These are phyloP conservation scores for Diatrype stigma DNA, from an alignment of 2,329 filamentous ascomycete genomes.

Conservation along the genomic window DNA sequence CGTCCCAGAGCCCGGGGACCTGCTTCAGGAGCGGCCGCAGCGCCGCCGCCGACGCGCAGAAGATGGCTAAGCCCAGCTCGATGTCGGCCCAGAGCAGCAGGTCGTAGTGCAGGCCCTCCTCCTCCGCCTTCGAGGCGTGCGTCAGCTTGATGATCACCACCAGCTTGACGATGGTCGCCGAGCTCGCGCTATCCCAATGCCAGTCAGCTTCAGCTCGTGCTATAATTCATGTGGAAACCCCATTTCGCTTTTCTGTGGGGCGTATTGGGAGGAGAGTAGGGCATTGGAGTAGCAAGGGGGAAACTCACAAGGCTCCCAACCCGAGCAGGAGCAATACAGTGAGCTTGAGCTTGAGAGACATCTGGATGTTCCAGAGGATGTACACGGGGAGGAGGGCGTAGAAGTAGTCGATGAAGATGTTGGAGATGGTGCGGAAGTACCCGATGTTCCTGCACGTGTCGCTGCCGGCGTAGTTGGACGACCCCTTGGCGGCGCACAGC, in stretches of 20 bases:
- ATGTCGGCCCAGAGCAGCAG: slow-evolving; percentile 29
- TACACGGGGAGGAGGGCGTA: slow-evolving; percentile 26
- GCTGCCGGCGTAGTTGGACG: slow-evolving; percentile 26
- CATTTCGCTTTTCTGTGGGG: neutral
- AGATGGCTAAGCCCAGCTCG: slow-evolving; percentile 27
- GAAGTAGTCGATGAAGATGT: slow-evolving; percentile 32
- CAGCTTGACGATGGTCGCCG: slow-evolving; percentile 30
- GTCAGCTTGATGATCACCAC: slow-evolving; percentile 25
- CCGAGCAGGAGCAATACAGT: slow-evolving; percentile 25
- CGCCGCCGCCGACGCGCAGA: slow-evolving; percentile 26
- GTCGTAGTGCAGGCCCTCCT: slow-evolving; percentile 23
- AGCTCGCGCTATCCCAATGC: slow-evolving; percentile 29
- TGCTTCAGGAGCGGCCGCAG: slow-evolving; percentile 26
- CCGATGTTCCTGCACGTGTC: slow-evolving; percentile 22
- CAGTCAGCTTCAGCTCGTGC: no score
- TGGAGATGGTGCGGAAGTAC: slow-evolving; percentile 29
- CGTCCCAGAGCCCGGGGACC: slow-evolving; percentile 12
- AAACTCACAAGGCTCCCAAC: slow-evolving; percentile 28
- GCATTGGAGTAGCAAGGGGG: neutral
- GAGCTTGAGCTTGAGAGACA: slow-evolving; percentile 23
- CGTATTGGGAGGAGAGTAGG: neutral
- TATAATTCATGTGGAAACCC: no score
- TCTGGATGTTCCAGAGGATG: slow-evolving; percentile 25
- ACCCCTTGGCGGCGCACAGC: slow-evolving; percentile 23
- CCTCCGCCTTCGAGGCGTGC: slow-evolving; percentile 14